Percentiles rank a stretch among this genome's conserved stretches.
Evolutionary conservation across 202 grass and related monocot species (phyloP).

Genomic region (Brachypodium distachyon): DNA sequence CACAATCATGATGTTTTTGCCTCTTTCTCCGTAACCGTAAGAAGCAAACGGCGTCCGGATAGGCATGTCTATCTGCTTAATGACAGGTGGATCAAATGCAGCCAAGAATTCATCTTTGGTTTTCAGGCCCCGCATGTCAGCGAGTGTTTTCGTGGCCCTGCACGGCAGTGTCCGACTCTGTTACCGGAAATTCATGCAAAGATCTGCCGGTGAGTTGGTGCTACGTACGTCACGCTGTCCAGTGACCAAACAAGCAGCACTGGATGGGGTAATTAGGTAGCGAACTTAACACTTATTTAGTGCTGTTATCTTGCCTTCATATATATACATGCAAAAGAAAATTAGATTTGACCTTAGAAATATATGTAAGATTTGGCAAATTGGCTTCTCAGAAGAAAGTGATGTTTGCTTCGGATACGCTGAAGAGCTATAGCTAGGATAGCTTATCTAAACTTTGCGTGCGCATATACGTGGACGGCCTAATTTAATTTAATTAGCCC

Average conservation of each 20-base stretch:
- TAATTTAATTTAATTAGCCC: background rate
- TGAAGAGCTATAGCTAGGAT: background rate
- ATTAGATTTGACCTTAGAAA: too few species aligned
- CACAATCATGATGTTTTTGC: too few species aligned
- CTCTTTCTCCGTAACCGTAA: too few species aligned
- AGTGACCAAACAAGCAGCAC: conserved; percentile 1
- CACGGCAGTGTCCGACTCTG: background rate
- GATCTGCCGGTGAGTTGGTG: background rate
- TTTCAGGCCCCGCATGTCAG: background rate
- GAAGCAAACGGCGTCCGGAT: too few species aligned
- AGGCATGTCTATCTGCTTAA: background rate
- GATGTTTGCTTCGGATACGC: background rate
- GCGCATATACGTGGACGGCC: background rate
- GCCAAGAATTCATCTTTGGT: background rate
- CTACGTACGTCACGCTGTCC: background rate
- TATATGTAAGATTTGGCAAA: background rate
- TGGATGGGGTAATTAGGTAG: conserved; percentile 14
- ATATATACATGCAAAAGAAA: background rate
- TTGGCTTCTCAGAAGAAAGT: background rate
- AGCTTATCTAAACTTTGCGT: background rate
- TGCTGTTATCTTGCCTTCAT: background rate
- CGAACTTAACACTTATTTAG: background rate
- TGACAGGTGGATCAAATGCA: background rate
- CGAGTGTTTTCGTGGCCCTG: background rate
- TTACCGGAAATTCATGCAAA: background rate